Evolutionary conservation across 2,329 filamentous ascomycete genomes (phyloP).

Genomic region (Cytospora piceae): DNA sequence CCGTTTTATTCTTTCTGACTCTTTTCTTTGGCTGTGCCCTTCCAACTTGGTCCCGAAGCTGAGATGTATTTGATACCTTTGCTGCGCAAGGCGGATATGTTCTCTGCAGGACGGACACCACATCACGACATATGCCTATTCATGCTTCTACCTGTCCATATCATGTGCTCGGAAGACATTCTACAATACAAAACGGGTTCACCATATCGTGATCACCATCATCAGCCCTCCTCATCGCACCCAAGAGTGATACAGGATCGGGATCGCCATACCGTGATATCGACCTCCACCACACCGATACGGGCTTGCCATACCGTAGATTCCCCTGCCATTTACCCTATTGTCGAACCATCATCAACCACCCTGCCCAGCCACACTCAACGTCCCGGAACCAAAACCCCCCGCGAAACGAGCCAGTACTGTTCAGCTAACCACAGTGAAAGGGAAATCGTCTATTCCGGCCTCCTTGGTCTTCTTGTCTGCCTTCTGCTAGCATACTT

Average conservation of each 20-base stretch:
- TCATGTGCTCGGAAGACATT: constrained; percentile 16
- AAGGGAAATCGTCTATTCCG: constrained; percentile 1
- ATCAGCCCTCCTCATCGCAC: background rate
- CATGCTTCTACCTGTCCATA: constrained; percentile 18
- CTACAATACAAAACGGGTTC: constrained; percentile 12
- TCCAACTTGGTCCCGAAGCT: background rate
- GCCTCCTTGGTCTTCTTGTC: background rate
- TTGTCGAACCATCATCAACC: background rate
- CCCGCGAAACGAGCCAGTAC: background rate
- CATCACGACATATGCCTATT: background rate
- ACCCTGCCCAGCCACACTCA: background rate
- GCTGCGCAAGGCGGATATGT: constrained; percentile 4
- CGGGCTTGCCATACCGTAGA: constrained; percentile 7
- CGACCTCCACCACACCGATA: background rate
- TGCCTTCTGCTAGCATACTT: constrained; percentile 13
- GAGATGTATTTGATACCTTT: constrained; percentile 14
- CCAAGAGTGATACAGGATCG: constrained; percentile 22
- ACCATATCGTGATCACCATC: background rate
- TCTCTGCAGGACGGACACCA: constrained; percentile 12
- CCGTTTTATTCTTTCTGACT: background rate
- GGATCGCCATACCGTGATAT: constrained; percentile 26
- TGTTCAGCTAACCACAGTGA: background rate
- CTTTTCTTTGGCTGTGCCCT: constrained; percentile 1
- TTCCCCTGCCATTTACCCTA: background rate
- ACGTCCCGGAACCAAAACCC: background rate